These are phyloP conservation scores for Dipsacomyces acuminosporus DNA, from an alignment of 371 early-diverging fungal genomes.

Conservation along the genomic window DNA sequence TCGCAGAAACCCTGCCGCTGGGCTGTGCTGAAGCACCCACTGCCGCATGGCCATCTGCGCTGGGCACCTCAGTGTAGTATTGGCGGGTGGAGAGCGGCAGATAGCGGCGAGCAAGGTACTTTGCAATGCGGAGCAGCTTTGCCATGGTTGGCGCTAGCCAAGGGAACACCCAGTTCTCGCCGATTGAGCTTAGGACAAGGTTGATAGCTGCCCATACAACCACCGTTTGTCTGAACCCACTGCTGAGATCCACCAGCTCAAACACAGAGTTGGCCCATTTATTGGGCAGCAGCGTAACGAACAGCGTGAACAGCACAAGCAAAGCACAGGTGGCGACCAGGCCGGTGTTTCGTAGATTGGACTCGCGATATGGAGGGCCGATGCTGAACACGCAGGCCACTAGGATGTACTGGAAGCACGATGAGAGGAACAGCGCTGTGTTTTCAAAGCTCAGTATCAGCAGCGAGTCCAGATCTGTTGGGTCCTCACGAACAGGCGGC, in stretches of 20 bases:
- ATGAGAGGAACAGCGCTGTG: conserved; percentile 80
- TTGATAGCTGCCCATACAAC: conserved; percentile 19
- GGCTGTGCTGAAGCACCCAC: too few species aligned
- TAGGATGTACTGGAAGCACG: conserved; percentile 88
- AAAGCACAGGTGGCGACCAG: conserved; percentile 54
- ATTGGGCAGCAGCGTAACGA: conserved; percentile 51
- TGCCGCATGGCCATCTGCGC: not conserved
- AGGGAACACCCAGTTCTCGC: conserved; percentile 39
- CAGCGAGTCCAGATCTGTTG: conserved; percentile 59
- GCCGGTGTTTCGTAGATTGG: conserved; percentile 73
- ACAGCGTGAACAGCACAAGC: conserved; percentile 50
- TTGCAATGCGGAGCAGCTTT: conserved; percentile 10
- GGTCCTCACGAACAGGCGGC: conserved; percentile 49
- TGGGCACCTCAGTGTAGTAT: conserved; percentile 14
- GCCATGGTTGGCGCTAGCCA: conserved; percentile 26
- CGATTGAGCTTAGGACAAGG: conserved; percentile 15
- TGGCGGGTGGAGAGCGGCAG: conserved; percentile 1
- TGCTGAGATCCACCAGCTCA: conserved; percentile 53
- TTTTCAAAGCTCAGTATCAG: conserved; percentile 78
- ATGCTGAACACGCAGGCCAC: conserved; percentile 88
- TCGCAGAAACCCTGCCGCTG: conserved; percentile 19
- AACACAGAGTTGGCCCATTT: conserved; percentile 47
- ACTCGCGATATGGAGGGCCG: conserved; percentile 88
- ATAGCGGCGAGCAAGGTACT: conserved; percentile 17
- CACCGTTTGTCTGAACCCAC: conserved; percentile 24